phyloP scores from a whole-genome alignment of 163 green algal species.

The Chlorella variabilis region DNA sequence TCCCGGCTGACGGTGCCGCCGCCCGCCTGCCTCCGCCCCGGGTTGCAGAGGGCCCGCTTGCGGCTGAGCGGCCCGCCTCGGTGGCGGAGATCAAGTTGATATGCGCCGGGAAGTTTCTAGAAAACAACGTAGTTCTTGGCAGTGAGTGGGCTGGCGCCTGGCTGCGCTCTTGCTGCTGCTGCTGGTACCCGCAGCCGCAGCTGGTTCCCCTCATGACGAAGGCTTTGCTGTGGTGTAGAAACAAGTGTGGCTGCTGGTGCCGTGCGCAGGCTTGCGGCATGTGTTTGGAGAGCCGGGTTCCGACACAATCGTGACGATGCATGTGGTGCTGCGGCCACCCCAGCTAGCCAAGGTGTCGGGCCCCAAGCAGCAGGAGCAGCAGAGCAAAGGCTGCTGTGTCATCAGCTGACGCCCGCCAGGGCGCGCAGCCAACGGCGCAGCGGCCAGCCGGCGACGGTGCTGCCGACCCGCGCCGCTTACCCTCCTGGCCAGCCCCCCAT shows the following conservation, averaged over 20 bases:
- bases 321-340: conserved; percentile 56
- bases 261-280: conserved; percentile 51
- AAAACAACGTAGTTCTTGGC: conserved; percentile 48
- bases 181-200: no score
- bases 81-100: conserved; percentile 60
- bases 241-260: no score
- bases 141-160: no score
- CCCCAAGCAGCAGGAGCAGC: conserved; percentile 1
- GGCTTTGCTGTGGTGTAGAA: no score
- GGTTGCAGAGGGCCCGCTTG: conserved; percentile 46
- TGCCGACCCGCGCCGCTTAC: no score
- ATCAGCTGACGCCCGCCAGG: not conserved
- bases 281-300: conserved; percentile 57
- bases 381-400: conserved; percentile 23
- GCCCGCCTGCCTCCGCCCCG: not conserved
- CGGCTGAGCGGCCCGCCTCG: conserved; percentile 48
- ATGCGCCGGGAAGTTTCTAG: conserved; percentile 57
- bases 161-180: no score
- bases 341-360: conserved; percentile 17
- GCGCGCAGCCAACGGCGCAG: no score
- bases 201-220: no score
- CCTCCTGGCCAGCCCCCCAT: no score
- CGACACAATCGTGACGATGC: conserved; percentile 62
- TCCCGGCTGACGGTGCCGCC: no score
- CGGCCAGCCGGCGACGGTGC: no score